These are phyloP conservation scores for Perilla frutescens DNA, from an alignment of 257 asterid genomes.

Conservation along the genomic window DNA sequence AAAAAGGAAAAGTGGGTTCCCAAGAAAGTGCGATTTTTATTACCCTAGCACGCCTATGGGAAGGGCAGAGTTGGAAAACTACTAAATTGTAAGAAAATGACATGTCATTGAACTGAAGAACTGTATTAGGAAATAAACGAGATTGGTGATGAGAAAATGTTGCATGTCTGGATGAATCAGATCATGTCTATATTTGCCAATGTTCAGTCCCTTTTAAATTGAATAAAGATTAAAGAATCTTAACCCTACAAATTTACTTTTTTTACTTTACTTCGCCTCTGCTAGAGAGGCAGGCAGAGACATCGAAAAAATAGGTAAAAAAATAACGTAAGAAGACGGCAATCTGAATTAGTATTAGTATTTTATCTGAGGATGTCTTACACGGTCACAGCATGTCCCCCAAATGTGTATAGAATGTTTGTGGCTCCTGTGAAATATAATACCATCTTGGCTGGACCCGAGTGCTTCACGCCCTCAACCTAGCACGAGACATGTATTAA, in stretches of 20 bases:
- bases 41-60: slow-evolving; percentile 39
- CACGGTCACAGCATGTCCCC: slow-evolving; percentile 99
- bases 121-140: slow-evolving; percentile 26
- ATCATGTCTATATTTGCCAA: slow-evolving; percentile 33
- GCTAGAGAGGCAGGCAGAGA: slow-evolving; percentile 19
- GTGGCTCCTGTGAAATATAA: slow-evolving; percentile 93
- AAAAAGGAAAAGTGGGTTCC: slow-evolving; percentile 21
- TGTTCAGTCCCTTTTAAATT: slow-evolving; percentile 33
- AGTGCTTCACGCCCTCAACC: slow-evolving; percentile 81
- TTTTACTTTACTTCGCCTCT: slow-evolving; percentile 18
- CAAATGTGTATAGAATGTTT: slow-evolving; percentile 92
- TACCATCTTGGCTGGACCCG: slow-evolving; percentile 80
- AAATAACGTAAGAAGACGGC: slow-evolving; percentile 22
- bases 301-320: neutral
- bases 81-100: slow-evolving; percentile 32
- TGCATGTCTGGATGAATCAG: slow-evolving; percentile 24
- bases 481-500: slow-evolving; percentile 6
- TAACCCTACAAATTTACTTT: slow-evolving; percentile 22
- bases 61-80: slow-evolving; percentile 33
- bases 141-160: slow-evolving; percentile 36
- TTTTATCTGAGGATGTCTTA: slow-evolving; percentile 47
- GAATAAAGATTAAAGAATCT: slow-evolving; percentile 27
- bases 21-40: slow-evolving; percentile 35
- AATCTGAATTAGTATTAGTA: slow-evolving; percentile 3
- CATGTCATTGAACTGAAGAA: slow-evolving; percentile 31